Base-by-base conservation (phyloP, 805 yeast genomes). In the Zygotorulaspora sp. region DNA sequence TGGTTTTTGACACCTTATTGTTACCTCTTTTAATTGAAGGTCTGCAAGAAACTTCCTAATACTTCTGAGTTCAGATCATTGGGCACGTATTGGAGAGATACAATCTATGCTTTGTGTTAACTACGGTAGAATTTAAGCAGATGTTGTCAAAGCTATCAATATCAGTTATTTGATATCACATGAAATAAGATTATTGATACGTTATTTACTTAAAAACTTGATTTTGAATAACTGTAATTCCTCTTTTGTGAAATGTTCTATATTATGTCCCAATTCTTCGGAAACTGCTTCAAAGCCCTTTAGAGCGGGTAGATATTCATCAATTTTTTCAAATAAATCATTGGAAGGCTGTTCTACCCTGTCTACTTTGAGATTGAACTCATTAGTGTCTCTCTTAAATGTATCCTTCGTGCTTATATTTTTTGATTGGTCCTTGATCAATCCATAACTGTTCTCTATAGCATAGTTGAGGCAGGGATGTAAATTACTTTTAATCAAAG, bases 391-490 rank as follows among this genome's bases (percentile, higher is more conserved):
- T 21, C 37, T 44, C 18, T 20, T 33, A 28, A 35, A 46, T 6
- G 26, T 24, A 6, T 35, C 24, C 12, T 40, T 39, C 15, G 32
- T n/a, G 29, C 39, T 6, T 12, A 17, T 31, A 22, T 40, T 18
- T 20, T 17, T 37, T 15, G 37, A 34, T 6, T 21, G 10, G 30
- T 44, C 51, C 26, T 36, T 37, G n/a, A 47, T 40, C 18, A 47
- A 35, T 6, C 62, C 61, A 36, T 52, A 54, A 6, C 57, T 50
- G 24, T 55, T 51, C 27, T 54, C 52, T 16, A 59, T 45, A 2
- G 61, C 57, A 33, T 45, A 49, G 23, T 41, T 49, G n/a, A 59
- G 43, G 14, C 52, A 44, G 7, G 63, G 61, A 32, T 59, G 60
- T 17, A 59, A 30, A 26, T 47, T 45, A 16, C 47, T 44, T 15